Base-by-base conservation (phyloP, 2,329 filamentous ascomycete species). In the Sporothrix euskadiensis region DNA sequence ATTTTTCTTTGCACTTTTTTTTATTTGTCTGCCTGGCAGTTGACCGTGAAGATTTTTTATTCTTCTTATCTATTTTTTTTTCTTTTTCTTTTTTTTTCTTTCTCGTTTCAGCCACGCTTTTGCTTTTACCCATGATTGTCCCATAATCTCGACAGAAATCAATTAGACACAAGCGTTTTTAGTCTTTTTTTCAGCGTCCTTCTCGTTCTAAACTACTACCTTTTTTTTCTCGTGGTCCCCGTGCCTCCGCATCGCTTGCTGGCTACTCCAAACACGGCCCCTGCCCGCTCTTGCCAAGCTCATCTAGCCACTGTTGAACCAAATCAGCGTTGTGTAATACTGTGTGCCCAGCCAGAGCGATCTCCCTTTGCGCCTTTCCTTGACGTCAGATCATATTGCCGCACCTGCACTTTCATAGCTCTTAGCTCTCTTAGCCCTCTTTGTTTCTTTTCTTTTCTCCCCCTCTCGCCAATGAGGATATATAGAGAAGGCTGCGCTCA, bases 21-120 rank as follows among this genome's bases (percentile, higher is more conserved):
- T 52, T 35, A 66, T 49, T n/a, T 49, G 39, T 66, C 65, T 68
- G 41, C 65, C 65, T 32, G 65, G 65, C 65, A 68, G 44, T 68
- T 52, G 65, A 68, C 65, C 1, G 12, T 32, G 26, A 32, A 68
- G 44, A 52, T 41, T 63, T 41, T 63, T n/a, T 12, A 35, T 32
- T 16, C 52, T 14, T 49, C 19, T 59, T 39, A 16, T 30, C 4
- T 8, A 3, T 26, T 54, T 9, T 14, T 0, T 19, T 52, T 10
- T 19, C 26, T 9, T 16, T 49, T 30, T 19, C 4, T 7, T 47
- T 1, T 16, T 30, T 30, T 32, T 19, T 26, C 2, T 19, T 39
- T 22, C 57, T 6, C 12, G 3, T 14, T 54, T 39, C 39, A 12
- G 3, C 4, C 47, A n/a, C 41, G 26, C 16, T 26, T 26, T 26